Conservation (phyloP, 2,329 filamentous ascomycete genomes). For the Onygenales sp. region DNA sequence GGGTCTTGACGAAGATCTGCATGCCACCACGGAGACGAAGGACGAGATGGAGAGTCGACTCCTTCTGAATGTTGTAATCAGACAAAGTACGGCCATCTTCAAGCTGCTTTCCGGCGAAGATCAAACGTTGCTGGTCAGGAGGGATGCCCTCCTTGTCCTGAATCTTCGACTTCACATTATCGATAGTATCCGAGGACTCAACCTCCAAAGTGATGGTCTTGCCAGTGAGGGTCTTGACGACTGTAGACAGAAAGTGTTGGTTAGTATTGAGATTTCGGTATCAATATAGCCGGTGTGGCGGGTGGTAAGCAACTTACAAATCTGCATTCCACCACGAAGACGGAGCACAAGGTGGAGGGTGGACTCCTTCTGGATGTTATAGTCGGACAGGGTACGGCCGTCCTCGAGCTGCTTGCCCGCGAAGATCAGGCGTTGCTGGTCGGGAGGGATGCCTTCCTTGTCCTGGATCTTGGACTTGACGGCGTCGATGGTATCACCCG, state of each 20-base stretch:
- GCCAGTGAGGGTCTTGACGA: slow-evolving; percentile 51
- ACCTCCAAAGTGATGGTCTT: slow-evolving; percentile 60
- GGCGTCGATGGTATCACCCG: slow-evolving; percentile 42
- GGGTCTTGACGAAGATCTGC: slow-evolving; percentile 49
- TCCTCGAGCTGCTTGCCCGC: slow-evolving; percentile 51
- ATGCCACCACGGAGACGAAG: slow-evolving; percentile 78
- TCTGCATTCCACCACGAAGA: slow-evolving; percentile 55
- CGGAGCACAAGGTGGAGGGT: slow-evolving; percentile 68
- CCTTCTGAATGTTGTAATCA: slow-evolving; percentile 96
- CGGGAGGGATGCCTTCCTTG: slow-evolving; percentile 50
- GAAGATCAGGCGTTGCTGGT: slow-evolving; percentile 51
- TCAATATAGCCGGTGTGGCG: not conserved
- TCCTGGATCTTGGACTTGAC: slow-evolving; percentile 52
- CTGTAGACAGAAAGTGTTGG: slow-evolving; percentile 16
- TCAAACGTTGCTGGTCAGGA: slow-evolving; percentile 89
- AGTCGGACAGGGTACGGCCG: slow-evolving; percentile 45
- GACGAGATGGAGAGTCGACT: slow-evolving; percentile 75
- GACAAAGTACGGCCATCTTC: slow-evolving; percentile 85
- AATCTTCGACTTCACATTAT: slow-evolving; percentile 95
- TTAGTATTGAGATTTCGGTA: slow-evolving; percentile 7
- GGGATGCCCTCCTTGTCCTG: slow-evolving; percentile 97
- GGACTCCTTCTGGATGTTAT: slow-evolving; percentile 52
- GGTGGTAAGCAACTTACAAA: slow-evolving; percentile 42
- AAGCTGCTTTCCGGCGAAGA: slow-evolving; percentile 93
- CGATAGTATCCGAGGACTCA: slow-evolving; percentile 73